Evolutionary conservation across 164 flowering plant genomes (phyloP), one percentile per base, ranked within the genome.

Genomic region (Berberis vulgaris): DNA sequence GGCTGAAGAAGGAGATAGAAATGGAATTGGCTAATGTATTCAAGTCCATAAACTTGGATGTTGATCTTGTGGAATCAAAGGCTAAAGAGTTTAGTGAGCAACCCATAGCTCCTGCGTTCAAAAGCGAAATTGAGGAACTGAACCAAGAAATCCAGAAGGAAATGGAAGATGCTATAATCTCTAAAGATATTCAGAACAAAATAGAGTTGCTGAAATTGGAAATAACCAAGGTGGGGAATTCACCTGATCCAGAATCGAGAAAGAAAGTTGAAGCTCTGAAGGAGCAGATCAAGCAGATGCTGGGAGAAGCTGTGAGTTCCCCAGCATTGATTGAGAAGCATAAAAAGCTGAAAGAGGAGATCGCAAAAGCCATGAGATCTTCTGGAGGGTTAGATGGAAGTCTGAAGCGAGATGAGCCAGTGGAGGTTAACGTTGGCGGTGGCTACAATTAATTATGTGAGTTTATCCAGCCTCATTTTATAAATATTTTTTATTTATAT

Each of bases 141-240:
- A 75, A 81, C 65, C 69, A 76, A 43, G 86, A 86, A 63, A 76
- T 79, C 13, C 64, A 69, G 6, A 56, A 69, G 49, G 65, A 64
- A 55, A 85, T 92, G 40, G 81, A 75, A 66, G 79, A 80, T 46
- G 76, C 72, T 56, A 61, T 82, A 12, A 71, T 66, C 53, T 73
- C 83, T 50, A 64, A 82, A 49, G 82, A 84, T 69, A 52, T 89
- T 68, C 82, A 84, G 77, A 71, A 74, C 66, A 79, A 77, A 71
- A 71, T 88, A 43, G 87, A 84, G 64, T 43, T 72, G 72, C 76
- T 93, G 72, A 83, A 81, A 71, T 53, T 68, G 46, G 88, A 83
- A 75, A 62, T 77, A 47, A 79, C 66, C 3, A 83, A 73, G 77
- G 81, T 85, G 12, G 91, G 84, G 57, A 75, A 77, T 64, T 63